These are phyloP conservation scores for Pouteria campechiana DNA, from an alignment of 179 eudicot genomes.

Conservation along the genomic window DNA sequence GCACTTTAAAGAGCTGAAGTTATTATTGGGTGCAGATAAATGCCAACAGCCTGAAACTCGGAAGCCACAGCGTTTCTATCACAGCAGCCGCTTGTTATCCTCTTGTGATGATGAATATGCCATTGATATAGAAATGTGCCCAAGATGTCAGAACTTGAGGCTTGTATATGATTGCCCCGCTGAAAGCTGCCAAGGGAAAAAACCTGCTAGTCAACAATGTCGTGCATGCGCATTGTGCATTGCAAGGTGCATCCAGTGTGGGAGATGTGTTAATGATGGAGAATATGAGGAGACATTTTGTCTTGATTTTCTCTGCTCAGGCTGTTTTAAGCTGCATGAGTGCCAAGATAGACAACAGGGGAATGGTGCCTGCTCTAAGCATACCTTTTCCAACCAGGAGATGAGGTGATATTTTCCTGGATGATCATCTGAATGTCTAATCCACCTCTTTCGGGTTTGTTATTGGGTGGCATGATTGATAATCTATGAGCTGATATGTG, in stretches of 20 bases:
- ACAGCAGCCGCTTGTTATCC: slow-evolving; percentile 19
- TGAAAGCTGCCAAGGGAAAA: slow-evolving; percentile 23
- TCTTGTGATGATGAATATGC: slow-evolving; percentile 37
- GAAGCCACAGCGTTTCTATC: slow-evolving; percentile 31
- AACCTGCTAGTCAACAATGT: slow-evolving; percentile 14
- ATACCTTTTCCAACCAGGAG: too few relatives aligned
- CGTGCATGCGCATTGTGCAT: slow-evolving; percentile 38
- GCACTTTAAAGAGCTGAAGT: slow-evolving; percentile 31
- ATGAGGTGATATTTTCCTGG: too few relatives aligned
- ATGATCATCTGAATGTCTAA: too few relatives aligned
- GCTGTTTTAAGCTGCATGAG: slow-evolving; percentile 14
- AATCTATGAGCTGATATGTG: too few relatives aligned
- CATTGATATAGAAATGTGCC: slow-evolving; percentile 48
- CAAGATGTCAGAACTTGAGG: slow-evolving; percentile 29
- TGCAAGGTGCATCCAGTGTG: slow-evolving; percentile 38
- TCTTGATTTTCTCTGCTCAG: slow-evolving; percentile 28
- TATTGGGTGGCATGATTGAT: too few relatives aligned
- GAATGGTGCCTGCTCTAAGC: too few relatives aligned
- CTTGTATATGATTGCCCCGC: slow-evolving; percentile 46
- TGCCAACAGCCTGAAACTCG: slow-evolving; percentile 6
- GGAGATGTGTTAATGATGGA: slow-evolving; percentile 26
- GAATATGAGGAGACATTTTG: slow-evolving; percentile 38
- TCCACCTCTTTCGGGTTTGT: too few relatives aligned
- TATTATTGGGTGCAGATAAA: slow-evolving; percentile 19
- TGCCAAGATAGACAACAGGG: slow-evolving; percentile 8